Conservation (phyloP, 768 basidiomycete genomes). For the Glaciozyma martinii region DNA sequence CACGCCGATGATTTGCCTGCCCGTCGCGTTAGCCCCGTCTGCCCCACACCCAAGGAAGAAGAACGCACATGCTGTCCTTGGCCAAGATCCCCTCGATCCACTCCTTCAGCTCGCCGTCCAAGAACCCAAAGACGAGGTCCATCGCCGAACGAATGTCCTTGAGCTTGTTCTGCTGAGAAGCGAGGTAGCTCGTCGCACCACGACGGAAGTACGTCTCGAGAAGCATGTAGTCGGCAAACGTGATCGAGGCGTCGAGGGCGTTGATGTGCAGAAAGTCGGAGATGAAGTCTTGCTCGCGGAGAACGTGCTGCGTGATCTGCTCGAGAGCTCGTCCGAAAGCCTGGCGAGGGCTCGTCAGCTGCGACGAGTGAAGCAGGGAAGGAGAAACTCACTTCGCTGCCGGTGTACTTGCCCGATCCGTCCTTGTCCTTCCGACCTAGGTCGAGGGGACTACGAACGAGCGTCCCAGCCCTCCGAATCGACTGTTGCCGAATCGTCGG, state of each 20-base stretch:
- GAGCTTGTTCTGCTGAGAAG: constrained; percentile 42
- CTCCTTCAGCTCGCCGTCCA: constrained; percentile 67
- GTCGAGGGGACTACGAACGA: constrained; percentile 62
- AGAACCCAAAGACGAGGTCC: constrained; percentile 92
- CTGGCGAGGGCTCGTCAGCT: constrained; percentile 42
- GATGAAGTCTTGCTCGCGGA: constrained; percentile 77
- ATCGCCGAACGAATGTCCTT: constrained; percentile 62
- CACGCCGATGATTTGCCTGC: constrained; percentile 76
- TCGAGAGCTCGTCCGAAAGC: constrained; percentile 65
- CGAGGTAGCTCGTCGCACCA: constrained; percentile 66
- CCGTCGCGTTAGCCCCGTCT: not conserved
- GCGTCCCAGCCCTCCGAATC: constrained; percentile 75
- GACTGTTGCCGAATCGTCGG: constrained; percentile 29
- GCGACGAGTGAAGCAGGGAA: constrained; percentile 1
- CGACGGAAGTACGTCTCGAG: constrained; percentile 89
- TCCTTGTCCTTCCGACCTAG: constrained; percentile 41
- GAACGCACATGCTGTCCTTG: constrained; percentile 63
- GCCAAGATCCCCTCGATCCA: constrained; percentile 74
- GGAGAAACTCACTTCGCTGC: constrained; percentile 56
- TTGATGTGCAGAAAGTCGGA: constrained; percentile 87
- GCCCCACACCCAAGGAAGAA: not conserved
- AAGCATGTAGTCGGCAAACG: constrained; percentile 91
- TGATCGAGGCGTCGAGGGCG: constrained; percentile 57
- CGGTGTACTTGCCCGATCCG: constrained; percentile 49
- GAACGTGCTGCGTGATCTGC: constrained; percentile 64